Evolutionary conservation across 352 stramenopile species (phyloP), one percentile per base, ranked within the genome.

Genomic region (Phytophthora megakarya): DNA sequence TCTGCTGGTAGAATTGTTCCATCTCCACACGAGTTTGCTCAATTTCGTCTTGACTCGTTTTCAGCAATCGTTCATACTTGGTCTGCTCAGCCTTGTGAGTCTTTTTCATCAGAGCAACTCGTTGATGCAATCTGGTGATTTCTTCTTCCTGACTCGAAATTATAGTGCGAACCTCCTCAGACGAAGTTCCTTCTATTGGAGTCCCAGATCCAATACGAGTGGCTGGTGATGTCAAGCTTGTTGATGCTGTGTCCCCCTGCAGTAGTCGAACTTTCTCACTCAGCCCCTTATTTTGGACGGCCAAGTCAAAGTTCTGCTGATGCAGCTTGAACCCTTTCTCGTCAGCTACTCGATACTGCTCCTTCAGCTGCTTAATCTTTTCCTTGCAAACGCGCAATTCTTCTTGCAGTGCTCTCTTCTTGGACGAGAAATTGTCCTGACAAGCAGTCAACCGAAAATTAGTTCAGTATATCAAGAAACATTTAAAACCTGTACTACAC

Each of bases 301-400:
- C 39, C 7, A 92, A 47, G 21, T 90, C 81, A 9, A 89, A 80
- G 0, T 63, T 72, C 43, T 91, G 75, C 54, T 90, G 72, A 39
- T 90, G 86, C 10, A 80, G 26, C 28, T 72, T 78, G 43, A 64
- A 53, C 2, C 59, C 23, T 21, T 78, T 81, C 11, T 91, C 80
- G 16, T 94, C 86, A 1, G 63, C 61, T 3, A 56, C 30, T 42
- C 78, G 76, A 10, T 79, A 66, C 15, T 76, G 71, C 0, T 94
- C 81, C 23, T 89, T 89, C 16, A 72, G 76, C 16, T 84, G 72
- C 9, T 76, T 80, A 5, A 92, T 61, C 21, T 73, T 78, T 21
- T 92, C 81, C 32, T 82, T 86, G 23, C 68, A 88, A 1, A 86
- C 56, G 2, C 86, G 86, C 3, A 92, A 61, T 23, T 94, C 83